Evolutionary conservation across 441 rosid genomes (phyloP).

Genomic region (Croton setiger): DNA sequence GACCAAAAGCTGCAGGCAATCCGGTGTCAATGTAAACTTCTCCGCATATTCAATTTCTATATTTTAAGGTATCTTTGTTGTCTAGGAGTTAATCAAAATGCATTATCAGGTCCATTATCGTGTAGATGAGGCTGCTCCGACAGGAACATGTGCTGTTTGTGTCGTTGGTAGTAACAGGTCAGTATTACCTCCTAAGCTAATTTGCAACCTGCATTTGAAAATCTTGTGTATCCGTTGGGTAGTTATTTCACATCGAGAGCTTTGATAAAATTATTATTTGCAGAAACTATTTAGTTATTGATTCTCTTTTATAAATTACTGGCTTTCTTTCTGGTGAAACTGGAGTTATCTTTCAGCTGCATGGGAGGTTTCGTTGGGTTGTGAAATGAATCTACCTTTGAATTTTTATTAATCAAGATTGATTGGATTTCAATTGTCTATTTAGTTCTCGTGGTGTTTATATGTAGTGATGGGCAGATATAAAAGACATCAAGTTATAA

Average conservation of each 20-base stretch:
- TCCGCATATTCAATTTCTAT: background rate
- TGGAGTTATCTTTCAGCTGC: background rate
- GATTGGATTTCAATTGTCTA: background rate
- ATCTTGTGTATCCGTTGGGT: background rate
- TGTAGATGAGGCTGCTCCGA: constrained; percentile 74
- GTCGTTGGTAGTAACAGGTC: constrained; percentile 96
- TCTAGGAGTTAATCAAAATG: background rate
- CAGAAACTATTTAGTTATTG: background rate
- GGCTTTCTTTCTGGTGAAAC: background rate
- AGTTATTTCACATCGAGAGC: background rate
- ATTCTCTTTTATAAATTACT: background rate
- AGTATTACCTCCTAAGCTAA: constrained; percentile 14
- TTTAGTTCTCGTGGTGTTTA: background rate
- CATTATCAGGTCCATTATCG: constrained; percentile 58
- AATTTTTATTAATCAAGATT: background rate
- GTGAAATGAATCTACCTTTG: background rate
- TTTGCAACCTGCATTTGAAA: background rate
- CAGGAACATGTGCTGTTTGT: constrained; percentile 97
- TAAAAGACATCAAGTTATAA: background rate
- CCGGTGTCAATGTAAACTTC: constrained; percentile 76
- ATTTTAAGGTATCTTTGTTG: background rate
- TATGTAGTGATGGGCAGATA: background rate
- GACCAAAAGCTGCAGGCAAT: constrained; percentile 66
- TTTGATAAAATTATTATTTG: background rate
- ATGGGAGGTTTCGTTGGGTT: background rate